A percentile compares a stretch with the other conserved stretches of the same genome.
Evolutionary conservation across 2,329 filamentous ascomycete species (phyloP).

Genomic region (Fusarium sp.): DNA sequence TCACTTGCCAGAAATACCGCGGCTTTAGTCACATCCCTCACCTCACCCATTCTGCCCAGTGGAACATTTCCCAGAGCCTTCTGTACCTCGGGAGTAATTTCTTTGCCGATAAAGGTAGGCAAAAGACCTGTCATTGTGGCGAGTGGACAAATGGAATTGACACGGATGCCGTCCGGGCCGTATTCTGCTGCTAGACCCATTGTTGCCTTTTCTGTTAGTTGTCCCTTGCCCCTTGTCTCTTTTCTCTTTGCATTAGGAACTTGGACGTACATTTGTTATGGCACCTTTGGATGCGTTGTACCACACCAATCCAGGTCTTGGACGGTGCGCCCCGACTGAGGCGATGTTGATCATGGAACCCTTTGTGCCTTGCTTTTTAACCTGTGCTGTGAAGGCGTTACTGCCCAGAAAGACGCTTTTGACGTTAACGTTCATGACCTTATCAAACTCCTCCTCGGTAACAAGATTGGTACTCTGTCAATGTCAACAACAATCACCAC

Average conservation of each 20-base stretch:
- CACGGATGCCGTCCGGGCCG: slow-evolving; percentile 75
- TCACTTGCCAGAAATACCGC: slow-evolving; percentile 77
- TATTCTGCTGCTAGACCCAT: slow-evolving; percentile 76
- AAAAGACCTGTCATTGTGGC: slow-evolving; percentile 56
- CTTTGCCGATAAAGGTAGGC: slow-evolving; percentile 65
- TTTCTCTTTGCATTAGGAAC: accelerated
- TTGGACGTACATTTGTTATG: slow-evolving; percentile 60
- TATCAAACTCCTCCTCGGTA: slow-evolving; percentile 10
- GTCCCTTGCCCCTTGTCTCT: background rate
- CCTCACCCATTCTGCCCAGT: slow-evolving; percentile 57
- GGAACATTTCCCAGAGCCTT: slow-evolving; percentile 66
- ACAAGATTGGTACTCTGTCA: slow-evolving; percentile 12
- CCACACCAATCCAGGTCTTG: slow-evolving; percentile 73
- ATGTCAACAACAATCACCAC: accelerated
- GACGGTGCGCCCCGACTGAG: slow-evolving; percentile 50
- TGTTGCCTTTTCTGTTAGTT: slow-evolving; percentile 48
- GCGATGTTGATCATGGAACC: slow-evolving; percentile 28
- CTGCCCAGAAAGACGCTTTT: slow-evolving; percentile 10
- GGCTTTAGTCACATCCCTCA: slow-evolving; percentile 74
- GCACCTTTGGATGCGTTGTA: slow-evolving; percentile 77
- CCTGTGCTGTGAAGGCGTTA: background rate
- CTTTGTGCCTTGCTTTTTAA: slow-evolving; percentile 6
- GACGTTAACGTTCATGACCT: slow-evolving; percentile 14
- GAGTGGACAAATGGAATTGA: slow-evolving; percentile 77
- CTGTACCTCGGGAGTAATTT: slow-evolving; percentile 71